phyloP scores from a whole-genome alignment of 2,329 filamentous ascomycete genomes.

The Dactylellina parvicollis region DNA sequence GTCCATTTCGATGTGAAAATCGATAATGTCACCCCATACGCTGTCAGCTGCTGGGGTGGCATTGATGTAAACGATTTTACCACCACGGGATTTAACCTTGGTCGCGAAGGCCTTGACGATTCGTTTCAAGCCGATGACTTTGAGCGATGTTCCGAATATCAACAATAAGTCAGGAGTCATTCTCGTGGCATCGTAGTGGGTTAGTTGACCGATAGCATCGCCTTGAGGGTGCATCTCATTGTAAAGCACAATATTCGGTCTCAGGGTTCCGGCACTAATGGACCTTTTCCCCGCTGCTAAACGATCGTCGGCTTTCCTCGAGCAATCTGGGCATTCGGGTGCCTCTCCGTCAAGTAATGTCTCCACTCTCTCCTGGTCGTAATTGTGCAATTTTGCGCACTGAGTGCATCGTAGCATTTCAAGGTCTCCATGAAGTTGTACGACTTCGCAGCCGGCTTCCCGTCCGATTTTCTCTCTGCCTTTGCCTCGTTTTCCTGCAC shows the following conservation, averaged over 20 bases:
- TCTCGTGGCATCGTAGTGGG: conserved; percentile 72
- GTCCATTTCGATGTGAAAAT: conserved; percentile 79
- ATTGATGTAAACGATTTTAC: conserved; percentile 78
- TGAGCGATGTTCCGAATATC: conserved; percentile 76
- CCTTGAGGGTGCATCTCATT: conserved; percentile 77
- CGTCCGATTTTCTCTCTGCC: conserved; percentile 56
- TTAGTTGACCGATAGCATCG: conserved; percentile 73
- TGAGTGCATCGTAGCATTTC: conserved; percentile 69
- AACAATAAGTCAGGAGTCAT: conserved; percentile 74
- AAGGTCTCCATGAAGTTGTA: conserved; percentile 78
- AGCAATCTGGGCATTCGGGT: conserved; percentile 74
- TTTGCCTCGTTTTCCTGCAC: conserved; percentile 68
- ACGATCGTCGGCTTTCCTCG: conserved; percentile 70
- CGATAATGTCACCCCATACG: conserved; percentile 76
- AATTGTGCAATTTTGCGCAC: conserved; percentile 60
- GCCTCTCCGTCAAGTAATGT: conserved; percentile 70
- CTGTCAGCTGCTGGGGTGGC: conserved; percentile 77
- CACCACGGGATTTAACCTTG: conserved; percentile 72
- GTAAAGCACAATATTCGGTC: conserved; percentile 78
- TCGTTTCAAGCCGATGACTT: conserved; percentile 76
- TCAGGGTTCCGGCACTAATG: conserved; percentile 73
- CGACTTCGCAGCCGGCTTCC: conserved; percentile 60
- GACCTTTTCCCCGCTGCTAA: conserved; percentile 74
- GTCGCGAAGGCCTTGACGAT: conserved; percentile 78
- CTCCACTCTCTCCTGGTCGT: conserved; percentile 66